Conservation (phyloP, 2,329 filamentous ascomycete genomes). For the Microdochium bolleyi region DNA sequence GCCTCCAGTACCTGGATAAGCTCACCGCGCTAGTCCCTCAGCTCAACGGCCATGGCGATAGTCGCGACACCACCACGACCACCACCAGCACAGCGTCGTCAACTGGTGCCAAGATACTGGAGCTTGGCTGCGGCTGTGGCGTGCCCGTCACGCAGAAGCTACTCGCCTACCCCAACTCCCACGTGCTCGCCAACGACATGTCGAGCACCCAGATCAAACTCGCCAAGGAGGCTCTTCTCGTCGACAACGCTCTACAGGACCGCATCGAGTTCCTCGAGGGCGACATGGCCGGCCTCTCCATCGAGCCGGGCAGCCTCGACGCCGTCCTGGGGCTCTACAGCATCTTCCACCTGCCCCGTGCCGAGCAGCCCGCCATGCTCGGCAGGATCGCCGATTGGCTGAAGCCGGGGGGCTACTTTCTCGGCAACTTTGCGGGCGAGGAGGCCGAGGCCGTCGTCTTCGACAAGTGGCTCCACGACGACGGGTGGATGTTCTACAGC, state of each 20-base stretch:
- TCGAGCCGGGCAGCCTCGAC: constrained; percentile 28
- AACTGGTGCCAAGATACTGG: no score
- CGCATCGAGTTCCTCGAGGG: constrained; percentile 20
- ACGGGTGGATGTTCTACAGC: constrained; percentile 36
- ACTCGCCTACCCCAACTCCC: constrained; percentile 13
- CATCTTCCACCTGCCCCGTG: constrained; percentile 44
- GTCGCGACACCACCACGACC: not conserved
- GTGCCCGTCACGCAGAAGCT: constrained; percentile 25
- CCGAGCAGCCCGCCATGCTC: constrained; percentile 39
- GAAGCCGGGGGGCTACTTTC: constrained; percentile 38
- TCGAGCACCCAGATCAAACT: constrained; percentile 28
- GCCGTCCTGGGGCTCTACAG: constrained; percentile 45
- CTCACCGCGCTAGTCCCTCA: constrained; percentile 18
- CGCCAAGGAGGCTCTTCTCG: constrained; percentile 15
- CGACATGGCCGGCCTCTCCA: constrained; percentile 29
- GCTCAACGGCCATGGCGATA: not conserved
- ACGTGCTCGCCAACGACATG: constrained; percentile 31
- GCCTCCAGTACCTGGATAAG: constrained; percentile 23
- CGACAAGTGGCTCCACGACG: constrained; percentile 26
- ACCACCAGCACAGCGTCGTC: no score
- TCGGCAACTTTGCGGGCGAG: constrained; percentile 35
- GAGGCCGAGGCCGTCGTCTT: constrained; percentile 17
- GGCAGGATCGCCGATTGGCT: constrained; percentile 37
- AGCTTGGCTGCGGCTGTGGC: constrained; percentile 34
- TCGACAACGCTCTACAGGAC: constrained; percentile 1